These are phyloP conservation scores for Geosmithia putterillii DNA, from an alignment of 2,329 filamentous ascomycete species.

Conservation along the genomic window DNA sequence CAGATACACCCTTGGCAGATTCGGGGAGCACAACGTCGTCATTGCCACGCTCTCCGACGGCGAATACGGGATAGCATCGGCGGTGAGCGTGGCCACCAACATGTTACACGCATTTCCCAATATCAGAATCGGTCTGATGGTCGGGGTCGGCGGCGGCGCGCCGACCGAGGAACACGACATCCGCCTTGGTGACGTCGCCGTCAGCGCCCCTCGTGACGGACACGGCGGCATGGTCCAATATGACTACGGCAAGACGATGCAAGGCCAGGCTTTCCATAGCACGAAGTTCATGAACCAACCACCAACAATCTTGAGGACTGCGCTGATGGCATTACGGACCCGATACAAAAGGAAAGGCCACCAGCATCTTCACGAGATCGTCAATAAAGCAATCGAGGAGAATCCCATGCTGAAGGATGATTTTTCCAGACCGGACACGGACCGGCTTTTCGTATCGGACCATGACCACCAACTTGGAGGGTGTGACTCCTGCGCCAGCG, in stretches of 20 bases:
- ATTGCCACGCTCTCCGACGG: conserved; percentile 6
- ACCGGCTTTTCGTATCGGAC: no score
- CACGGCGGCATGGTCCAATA: conserved; percentile 8
- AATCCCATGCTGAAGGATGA: no score
- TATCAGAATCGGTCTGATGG: conserved; percentile 7
- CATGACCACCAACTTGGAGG: no score
- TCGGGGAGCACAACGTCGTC: conserved; percentile 6
- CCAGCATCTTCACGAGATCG: no score
- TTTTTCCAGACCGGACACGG: no score
- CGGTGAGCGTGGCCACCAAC: conserved; percentile 5
- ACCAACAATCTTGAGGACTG: conserved; percentile 4
- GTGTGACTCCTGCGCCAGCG: no score
- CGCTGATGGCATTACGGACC: neutral
- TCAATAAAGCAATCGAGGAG: no score
- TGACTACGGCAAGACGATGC: conserved; percentile 6
- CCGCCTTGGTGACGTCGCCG: conserved; percentile 10
- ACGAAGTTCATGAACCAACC: no score
- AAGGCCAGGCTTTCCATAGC: no score
- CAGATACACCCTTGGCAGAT: conserved; percentile 5
- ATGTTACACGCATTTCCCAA: conserved; percentile 6
- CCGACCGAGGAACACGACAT: conserved; percentile 9
- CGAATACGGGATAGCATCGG: conserved; percentile 6
- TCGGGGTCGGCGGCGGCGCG: conserved; percentile 14
- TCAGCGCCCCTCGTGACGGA: conserved; percentile 2
- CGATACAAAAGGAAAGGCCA: no score